Evolutionary conservation across 176 grass and related monocot genomes (phyloP), one percentile per base, ranked within the genome.

Genomic region (Thinopyrum elongatum): DNA sequence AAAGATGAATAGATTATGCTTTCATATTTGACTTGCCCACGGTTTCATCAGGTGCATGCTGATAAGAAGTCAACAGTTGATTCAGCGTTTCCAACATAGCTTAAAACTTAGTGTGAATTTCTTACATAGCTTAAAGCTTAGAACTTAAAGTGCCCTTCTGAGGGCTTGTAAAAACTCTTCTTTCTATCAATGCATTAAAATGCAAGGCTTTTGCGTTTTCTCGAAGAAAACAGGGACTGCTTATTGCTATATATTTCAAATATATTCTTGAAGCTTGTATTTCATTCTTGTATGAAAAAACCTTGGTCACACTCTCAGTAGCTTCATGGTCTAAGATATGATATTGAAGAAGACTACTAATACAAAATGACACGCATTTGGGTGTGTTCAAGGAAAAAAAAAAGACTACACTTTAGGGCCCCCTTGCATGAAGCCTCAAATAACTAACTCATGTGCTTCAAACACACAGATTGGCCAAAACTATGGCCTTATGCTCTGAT

Each of bases 211-310:
- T 53, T 53, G 49, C 16, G 0, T 53, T 53, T 53, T 53, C 3
- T 53, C 5, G 14, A 53, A 53, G 16, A 53, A 53, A 53, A 53
- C 46, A 47, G 46, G 49, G 61, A 76, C 41, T 80, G 10, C 46
- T 70, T 82, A 70, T 65, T 82, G 38, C 44, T 57, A 27, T 76
- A 65, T 55, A 82, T 33, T 83, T 36, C 27, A 28, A 77, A 76
- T 77, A 71, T 78, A 27, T 78, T 88, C 46, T 76, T 67, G 47
- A 75, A 82, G 62, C 21, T 77, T 77, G 42, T 64, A 71, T 26
- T 53, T 77, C 36, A 25, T 68, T 71, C 17, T 72, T 62, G 70
- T 28, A 83, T 71, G 22, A 65, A 69, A 88, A 77, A 68, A 30
- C 10, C 27, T 35, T 83, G 80, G 64, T 71, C 13, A 22, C 51